Base-by-base conservation (phyloP, 1,284 basidiomycete genomes). In the Trichosporon sp. region DNA sequence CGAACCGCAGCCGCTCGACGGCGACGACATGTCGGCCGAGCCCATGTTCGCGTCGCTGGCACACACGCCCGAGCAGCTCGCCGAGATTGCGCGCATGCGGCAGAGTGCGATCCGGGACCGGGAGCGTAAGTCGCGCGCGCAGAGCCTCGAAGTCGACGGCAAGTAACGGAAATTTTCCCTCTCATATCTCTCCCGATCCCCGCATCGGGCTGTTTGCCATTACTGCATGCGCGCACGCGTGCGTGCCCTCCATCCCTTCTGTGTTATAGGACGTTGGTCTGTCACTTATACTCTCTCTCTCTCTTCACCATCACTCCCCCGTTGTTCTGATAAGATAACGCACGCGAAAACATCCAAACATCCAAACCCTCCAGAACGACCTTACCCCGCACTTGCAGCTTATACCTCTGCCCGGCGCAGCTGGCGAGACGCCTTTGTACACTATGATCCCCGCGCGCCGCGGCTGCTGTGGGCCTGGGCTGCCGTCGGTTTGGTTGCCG, bases 1-100 rank as follows among this genome's bases (percentile, higher is more conserved):
- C 27, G 56, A 29, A 15, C 64, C 34, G 3, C 18, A 58, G 34
- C 5, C 38, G 11, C 29, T 64, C 38, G 25, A 63, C 9, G 23
- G 15, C 44, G 64, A 7, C 27, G 31, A 74, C 18, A 23, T 34
- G 15, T 62, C 68, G 21, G 69, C 56, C 18, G 72, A 72, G 60
- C 80, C 80, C 18, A 77, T 79, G 69, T 81, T 80, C 64, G 78
- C 79, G 0, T 76, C 74, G 31, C 68, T 81, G 15, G 79, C 80
- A 6, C 80, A 81, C 68, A 81, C 80, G 8, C 78, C 78, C 2
- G 78, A 76, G 47, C 79, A 81, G 65, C 63, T 80, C n/a, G 75
- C 73, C 25, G 78, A 80, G 66, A 80, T 81, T 70, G 70, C 73
- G 15, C 72, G 73, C 29, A 73, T 77, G 72, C 70, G 76, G 31